Conservation (phyloP, 495 filamentous ascomycete genomes). For the Xylaria palmicola region DNA sequence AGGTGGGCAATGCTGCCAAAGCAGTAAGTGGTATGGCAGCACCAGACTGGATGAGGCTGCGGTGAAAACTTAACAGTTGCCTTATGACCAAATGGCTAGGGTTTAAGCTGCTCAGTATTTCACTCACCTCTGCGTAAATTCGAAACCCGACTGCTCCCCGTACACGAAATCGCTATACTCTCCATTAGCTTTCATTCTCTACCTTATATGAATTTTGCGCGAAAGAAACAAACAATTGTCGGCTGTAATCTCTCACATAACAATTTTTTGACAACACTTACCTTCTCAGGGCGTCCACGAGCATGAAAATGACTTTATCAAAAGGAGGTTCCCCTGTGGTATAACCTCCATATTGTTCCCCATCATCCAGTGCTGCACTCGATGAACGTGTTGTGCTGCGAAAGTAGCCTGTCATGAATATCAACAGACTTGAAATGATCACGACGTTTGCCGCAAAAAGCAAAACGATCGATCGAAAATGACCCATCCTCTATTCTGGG, state of each 20-base stretch:
- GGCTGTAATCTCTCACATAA: too few relatives aligned
- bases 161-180: constrained; percentile 11
- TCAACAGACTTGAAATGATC: background rate
- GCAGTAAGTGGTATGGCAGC: constrained; percentile 7
- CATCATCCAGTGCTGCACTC: background rate
- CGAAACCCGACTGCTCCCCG: background rate
- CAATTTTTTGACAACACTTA: too few relatives aligned
- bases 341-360: background rate
- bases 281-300: constrained; percentile 4
- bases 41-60: constrained; percentile 6
- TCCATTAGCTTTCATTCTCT: too few relatives aligned
- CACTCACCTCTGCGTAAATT: constrained; percentile 9
- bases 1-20: background rate
- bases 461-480: too few relatives aligned
- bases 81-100: too few relatives aligned
- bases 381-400: background rate
- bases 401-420: constrained; percentile 12
- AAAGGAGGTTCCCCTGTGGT: constrained; percentile 2
- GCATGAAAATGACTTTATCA: constrained; percentile 13
- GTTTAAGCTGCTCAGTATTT: too few relatives aligned
- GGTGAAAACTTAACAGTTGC: too few relatives aligned
- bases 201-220: too few relatives aligned
- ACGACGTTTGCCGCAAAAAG: constrained; percentile 2
- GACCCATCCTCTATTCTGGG: too few relatives aligned
- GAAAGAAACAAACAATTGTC: too few relatives aligned